Evolutionary conservation across 2,329 filamentous ascomycete genomes (phyloP).

Genomic region (Pseudophaeomoniella oleicola): DNA sequence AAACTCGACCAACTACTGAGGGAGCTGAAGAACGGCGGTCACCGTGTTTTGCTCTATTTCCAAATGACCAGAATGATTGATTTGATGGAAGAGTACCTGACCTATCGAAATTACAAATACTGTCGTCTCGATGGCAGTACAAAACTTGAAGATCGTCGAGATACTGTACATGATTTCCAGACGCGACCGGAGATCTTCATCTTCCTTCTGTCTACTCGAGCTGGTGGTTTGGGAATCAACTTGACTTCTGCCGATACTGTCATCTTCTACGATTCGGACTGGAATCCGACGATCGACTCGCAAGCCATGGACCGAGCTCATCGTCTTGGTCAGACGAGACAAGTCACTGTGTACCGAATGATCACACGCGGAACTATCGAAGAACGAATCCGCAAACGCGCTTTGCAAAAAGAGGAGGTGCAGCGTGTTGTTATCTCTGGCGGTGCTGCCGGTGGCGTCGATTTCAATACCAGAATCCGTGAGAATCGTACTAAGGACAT

Average conservation of each 20-base stretch:
- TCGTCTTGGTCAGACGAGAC: constrained; percentile 86
- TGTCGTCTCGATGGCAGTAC: constrained; percentile 92
- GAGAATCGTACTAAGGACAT: constrained; percentile 97
- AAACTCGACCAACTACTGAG: constrained; percentile 77
- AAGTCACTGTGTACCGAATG: constrained; percentile 94
- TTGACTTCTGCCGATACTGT: constrained; percentile 92
- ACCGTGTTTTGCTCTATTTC: constrained; percentile 95
- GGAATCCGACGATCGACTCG: constrained; percentile 97
- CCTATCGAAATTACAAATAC: constrained; percentile 98
- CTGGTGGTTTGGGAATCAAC: constrained; percentile 96
- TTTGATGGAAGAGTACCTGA: constrained; percentile 96
- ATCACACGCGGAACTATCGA: constrained; percentile 96
- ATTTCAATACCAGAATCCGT: constrained; percentile 83
- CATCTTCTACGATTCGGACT: constrained; percentile 99
- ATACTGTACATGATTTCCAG: constrained; percentile 95
- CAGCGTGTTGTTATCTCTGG: constrained; percentile 93
- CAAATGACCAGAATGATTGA: constrained; percentile 99
- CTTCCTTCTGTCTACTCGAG: constrained; percentile 88
- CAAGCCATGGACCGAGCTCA: constrained; percentile 99
- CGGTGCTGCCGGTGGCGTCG: constrained; percentile 66
- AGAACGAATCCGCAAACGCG: constrained; percentile 92
- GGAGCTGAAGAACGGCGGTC: constrained; percentile 78
- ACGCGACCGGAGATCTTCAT: constrained; percentile 89
- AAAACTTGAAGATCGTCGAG: constrained; percentile 89
- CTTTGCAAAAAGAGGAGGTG: constrained; percentile 95